These are phyloP conservation scores for Apostasia shenzhenica DNA, from an alignment of 106 monocot genomes.

Conservation along the genomic window DNA sequence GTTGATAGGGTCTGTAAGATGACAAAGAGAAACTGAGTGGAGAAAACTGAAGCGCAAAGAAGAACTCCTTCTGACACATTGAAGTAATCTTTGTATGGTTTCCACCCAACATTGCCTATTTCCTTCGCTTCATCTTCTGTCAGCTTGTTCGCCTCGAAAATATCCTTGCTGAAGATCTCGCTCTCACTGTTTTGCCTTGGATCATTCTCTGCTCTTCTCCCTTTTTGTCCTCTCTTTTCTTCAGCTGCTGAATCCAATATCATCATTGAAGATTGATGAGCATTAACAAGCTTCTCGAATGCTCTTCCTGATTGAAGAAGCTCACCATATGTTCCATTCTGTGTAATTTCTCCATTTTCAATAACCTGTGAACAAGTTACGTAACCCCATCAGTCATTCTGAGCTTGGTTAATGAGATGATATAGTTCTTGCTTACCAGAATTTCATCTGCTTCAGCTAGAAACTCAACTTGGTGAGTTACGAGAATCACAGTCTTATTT, in stretches of 20 bases:
- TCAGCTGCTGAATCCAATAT: conserved; percentile 25
- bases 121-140: conserved; percentile 80
- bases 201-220: neutral
- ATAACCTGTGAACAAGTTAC: conserved; percentile 45
- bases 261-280: conserved; percentile 66
- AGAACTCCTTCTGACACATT: conserved; percentile 27
- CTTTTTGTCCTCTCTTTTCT: conserved; percentile 1
- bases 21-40: conserved; percentile 38
- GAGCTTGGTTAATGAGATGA: neutral
- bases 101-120: conserved; percentile 57
- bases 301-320: conserved; percentile 60
- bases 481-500: conserved; percentile 80
- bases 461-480: conserved; percentile 89
- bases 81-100: conserved; percentile 59
- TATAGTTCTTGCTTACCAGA: conserved; percentile 34
- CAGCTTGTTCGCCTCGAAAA: conserved; percentile 24
- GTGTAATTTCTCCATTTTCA: conserved; percentile 54
- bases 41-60: conserved; percentile 21
- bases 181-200: conserved; percentile 26
- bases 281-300: conserved; percentile 75
- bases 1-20: conserved; percentile 48
- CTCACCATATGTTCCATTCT: conserved; percentile 58
- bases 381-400: neutral
- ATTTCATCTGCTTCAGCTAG: conserved; percentile 63
- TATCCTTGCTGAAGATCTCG: conserved; percentile 20